Conservation (phyloP, 768 basidiomycete species). For the Boletus sp. region DNA sequence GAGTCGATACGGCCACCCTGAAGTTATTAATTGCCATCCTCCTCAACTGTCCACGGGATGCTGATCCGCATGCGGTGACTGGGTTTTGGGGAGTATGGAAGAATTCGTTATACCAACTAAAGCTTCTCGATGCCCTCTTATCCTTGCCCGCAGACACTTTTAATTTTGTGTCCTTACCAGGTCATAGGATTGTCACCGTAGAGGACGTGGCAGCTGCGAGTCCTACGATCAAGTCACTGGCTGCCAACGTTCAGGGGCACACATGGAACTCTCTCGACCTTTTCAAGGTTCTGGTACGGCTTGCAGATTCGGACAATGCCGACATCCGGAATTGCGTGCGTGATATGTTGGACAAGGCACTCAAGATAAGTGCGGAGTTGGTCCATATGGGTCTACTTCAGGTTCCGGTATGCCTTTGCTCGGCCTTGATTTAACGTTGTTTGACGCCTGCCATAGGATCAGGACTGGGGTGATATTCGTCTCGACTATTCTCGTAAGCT, state of each 20-base stretch:
- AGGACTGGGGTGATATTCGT: constrained; percentile 85
- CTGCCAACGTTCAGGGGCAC: constrained; percentile 85
- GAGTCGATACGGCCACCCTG: constrained; percentile 85
- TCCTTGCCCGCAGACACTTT: constrained; percentile 88
- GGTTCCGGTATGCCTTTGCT: constrained; percentile 64
- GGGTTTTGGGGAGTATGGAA: constrained; percentile 87
- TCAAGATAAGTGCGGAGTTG: constrained; percentile 90
- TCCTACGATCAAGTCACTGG: constrained; percentile 88
- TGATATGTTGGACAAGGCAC: constrained; percentile 91
- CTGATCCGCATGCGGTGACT: constrained; percentile 72
- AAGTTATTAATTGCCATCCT: constrained; percentile 88
- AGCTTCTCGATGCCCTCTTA: constrained; percentile 83
- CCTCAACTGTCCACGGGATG: constrained; percentile 73
- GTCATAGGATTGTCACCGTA: constrained; percentile 77
- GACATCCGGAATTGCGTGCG: constrained; percentile 77
- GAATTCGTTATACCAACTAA: constrained; percentile 81
- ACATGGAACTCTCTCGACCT: constrained; percentile 95
- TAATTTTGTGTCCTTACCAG: constrained; percentile 86
- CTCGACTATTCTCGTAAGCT: constrained; percentile 84
- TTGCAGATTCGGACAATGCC: constrained; percentile 64
- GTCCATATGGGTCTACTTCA: constrained; percentile 92
- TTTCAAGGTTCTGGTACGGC: constrained; percentile 80
- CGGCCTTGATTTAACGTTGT: neutral
- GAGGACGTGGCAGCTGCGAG: constrained; percentile 84
- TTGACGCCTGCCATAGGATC: constrained; percentile 43